Base-by-base conservation (phyloP, 164 flowering plant genomes). In the Vitis rotundifolia region DNA sequence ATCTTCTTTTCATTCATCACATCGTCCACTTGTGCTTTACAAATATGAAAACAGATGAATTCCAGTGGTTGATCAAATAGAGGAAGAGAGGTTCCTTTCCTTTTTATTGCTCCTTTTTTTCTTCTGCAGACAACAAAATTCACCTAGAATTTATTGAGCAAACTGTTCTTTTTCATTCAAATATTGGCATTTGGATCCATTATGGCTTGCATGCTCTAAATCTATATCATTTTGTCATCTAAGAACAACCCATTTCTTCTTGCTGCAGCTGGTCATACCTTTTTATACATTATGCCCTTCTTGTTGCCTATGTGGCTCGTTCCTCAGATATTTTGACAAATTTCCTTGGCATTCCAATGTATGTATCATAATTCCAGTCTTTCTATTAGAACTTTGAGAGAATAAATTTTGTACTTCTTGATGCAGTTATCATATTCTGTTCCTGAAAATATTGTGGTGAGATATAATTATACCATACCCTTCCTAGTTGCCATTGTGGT, bases 271-370 rank as follows among this genome's bases (percentile, higher is more conserved):
- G 97, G 97, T 85, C 97, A 11, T 94, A 92, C 76, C 84, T 92
- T 49, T 89, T 91, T 67, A 91, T 94, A 56, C 98, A 92, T 79
- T 94, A 94, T 71, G 91, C 98, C 11, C 91, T 94, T 80, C 92
- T 94, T 18, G 91, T 94, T 73, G 98, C 97, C 10, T 94, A 94
- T 69, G 89, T 89, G 70, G 95, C 97, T 68, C 98, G 98, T 63
- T 94, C 98, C 64, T 92, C 97, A 64, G 97, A 91, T 73, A 94
- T 94, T 69, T 75, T 94, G 86, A 78, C 97, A 59, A 89, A 77
- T 71, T 85, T 82, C 81, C 88, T 91, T 63, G 85, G 90, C 76
- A 87, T 92, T 78, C 97, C 97, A 68, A 54, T 81, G 98, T 94
- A 94, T 59, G 94, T 64, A 70, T 52, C 37, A 28, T 66, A 62